Evolutionary conservation across 75 land plant genomes (phyloP).

Genomic region (Cryptomeria japonica): DNA sequence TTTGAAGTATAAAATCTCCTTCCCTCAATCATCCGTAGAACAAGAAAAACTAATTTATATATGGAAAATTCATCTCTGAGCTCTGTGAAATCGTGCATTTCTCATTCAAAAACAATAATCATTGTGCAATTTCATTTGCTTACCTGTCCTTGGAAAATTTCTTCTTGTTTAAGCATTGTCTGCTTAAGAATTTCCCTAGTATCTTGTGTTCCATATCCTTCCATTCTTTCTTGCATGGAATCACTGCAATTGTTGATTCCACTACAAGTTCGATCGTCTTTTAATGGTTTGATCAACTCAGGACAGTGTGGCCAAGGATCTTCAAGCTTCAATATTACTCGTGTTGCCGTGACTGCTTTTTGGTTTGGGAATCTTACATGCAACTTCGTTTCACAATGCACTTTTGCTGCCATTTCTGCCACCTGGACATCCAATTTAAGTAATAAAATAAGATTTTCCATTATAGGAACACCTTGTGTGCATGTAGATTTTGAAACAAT

Average conservation of each 20-base stretch:
- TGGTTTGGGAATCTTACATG: background rate
- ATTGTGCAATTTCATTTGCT: background rate
- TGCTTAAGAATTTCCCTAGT: constrained; percentile 38
- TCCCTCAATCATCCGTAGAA: background rate
- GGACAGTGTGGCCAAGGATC: background rate
- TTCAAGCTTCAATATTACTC: background rate
- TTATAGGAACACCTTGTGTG: background rate
- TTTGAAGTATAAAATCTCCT: background rate
- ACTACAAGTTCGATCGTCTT: constrained; percentile 2
- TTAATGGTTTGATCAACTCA: constrained; percentile 1
- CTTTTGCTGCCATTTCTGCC: constrained; percentile 14
- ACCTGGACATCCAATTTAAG: constrained; percentile 4
- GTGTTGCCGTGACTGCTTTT: constrained; percentile 1
- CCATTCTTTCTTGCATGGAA: constrained; percentile 28
- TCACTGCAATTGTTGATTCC: background rate
- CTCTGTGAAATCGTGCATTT: background rate
- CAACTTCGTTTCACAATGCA: constrained; percentile 11
- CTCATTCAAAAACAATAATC: background rate
- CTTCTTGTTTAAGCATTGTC: constrained; percentile 54
- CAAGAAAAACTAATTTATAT: background rate
- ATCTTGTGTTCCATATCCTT: constrained; percentile 21
- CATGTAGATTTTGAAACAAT: constrained; percentile 1
- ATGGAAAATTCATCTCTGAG: background rate
- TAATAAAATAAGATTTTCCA: constrained; percentile 1
- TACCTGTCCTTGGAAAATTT: constrained; percentile 56